These are phyloP conservation scores for Podila clonocystis DNA, from an alignment of 192 early-diverging fungal species.

Conservation along the genomic window DNA sequence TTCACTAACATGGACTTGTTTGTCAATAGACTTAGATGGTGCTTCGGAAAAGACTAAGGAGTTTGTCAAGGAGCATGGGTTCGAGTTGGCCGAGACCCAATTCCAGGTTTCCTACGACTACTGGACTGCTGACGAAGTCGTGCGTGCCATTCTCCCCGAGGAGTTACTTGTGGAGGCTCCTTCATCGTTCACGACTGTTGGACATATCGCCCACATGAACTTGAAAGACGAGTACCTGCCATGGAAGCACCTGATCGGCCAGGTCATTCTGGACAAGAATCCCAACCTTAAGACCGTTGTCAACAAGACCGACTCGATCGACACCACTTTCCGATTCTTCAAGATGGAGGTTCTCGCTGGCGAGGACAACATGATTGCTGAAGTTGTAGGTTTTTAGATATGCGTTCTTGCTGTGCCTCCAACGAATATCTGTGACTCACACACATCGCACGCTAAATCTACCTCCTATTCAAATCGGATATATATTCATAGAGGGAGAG, in stretches of 20 bases:
- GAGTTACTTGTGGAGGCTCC: conserved; percentile 78
- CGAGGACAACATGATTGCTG: conserved; percentile 84
- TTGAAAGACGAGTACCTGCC: conserved; percentile 89
- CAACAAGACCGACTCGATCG: conserved; percentile 96
- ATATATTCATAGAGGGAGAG: conserved; percentile 77
- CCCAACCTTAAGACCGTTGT: conserved; percentile 89
- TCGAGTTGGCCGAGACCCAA: conserved; percentile 63
- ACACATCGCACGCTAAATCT: too few relatives aligned
- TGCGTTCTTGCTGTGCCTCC: background rate
- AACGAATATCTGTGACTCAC: too few relatives aligned
- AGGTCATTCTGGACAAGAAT: conserved; percentile 97
- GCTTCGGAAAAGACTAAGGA: conserved; percentile 59
- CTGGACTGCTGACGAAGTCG: conserved; percentile 93
- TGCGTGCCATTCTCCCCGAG: conserved; percentile 88
- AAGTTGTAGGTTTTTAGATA: conserved; percentile 71
- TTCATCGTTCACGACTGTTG: conserved; percentile 84
- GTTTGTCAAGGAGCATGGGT: conserved; percentile 58
- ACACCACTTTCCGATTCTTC: conserved; percentile 96
- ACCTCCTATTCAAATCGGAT: background rate
- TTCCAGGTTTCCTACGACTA: conserved; percentile 83
- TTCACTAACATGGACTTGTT: background rate
- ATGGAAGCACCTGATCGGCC: conserved; percentile 91
- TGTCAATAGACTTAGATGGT: conserved; percentile 48
- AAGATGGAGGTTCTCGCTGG: conserved; percentile 97
- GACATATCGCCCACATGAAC: conserved; percentile 99